These are phyloP conservation scores for Claviceps humidiphila DNA, from an alignment of 2,329 filamentous ascomycete genomes.

Conservation along the genomic window DNA sequence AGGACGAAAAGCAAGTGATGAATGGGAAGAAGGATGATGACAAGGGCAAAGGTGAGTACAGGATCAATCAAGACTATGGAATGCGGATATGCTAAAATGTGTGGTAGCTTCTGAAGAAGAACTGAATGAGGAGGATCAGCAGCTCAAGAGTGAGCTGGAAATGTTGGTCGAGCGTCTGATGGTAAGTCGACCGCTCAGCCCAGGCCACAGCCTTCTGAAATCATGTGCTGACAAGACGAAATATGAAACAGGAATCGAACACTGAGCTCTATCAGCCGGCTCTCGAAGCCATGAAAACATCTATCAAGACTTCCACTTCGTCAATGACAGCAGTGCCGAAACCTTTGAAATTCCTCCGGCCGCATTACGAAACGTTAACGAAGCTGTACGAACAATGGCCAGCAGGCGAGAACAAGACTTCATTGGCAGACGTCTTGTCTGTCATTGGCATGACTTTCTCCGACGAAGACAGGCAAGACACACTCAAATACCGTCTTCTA, in stretches of 20 bases:
- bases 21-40: slow-evolving; percentile 73
- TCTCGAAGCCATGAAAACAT: slow-evolving; percentile 91
- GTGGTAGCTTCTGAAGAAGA: slow-evolving; percentile 51
- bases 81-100: slow-evolving; percentile 11
- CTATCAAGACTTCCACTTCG: slow-evolving; percentile 97
- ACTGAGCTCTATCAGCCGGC: slow-evolving; percentile 79
- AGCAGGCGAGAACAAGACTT: slow-evolving; percentile 69
- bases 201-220: not conserved
- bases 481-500: slow-evolving; percentile 85
- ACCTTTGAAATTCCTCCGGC: slow-evolving; percentile 92
- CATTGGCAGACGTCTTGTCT: slow-evolving; percentile 87
- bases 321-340: slow-evolving; percentile 99
- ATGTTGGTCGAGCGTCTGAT: slow-evolving; percentile 94
- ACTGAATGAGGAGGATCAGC: slow-evolving; percentile 93
- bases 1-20: slow-evolving; percentile 53
- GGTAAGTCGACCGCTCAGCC: slow-evolving; percentile 32
- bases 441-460: slow-evolving; percentile 99
- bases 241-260: slow-evolving; percentile 58
- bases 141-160: slow-evolving; percentile 94
- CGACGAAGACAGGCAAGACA: slow-evolving; percentile 90
- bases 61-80: slow-evolving; percentile 4
- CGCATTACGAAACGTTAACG: slow-evolving; percentile 83
- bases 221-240: not conserved
- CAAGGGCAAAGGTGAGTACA: slow-evolving; percentile 33
- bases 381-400: slow-evolving; percentile 86